Evolutionary conservation across 768 basidiomycete species (phyloP), one percentile per base, ranked within the genome.

Genomic region (Boletus fagicola): DNA sequence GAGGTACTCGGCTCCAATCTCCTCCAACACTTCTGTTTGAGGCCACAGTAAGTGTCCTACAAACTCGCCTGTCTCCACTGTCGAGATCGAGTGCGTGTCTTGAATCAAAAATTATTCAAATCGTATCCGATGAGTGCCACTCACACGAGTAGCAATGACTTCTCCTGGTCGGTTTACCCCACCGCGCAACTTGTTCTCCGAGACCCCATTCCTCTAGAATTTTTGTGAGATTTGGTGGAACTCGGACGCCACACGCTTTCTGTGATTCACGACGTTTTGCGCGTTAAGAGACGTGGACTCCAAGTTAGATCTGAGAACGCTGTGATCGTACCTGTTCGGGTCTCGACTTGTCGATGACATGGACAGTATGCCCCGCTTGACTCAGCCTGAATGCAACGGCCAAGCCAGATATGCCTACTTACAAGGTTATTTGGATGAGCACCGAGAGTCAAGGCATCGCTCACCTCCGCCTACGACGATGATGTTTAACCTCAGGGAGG

Each of bases 151-250:
- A 59, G 35, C 61, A 65, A 28, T 62, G 42, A 43, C 64, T 65
- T 20, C 33, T 48, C 12, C 45, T 58, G 24, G 54, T 50, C 35
- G 58, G 54, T 43, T 38, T 53, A 8, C 74, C 73, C 51, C 75
- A 72, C 18, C 73, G 72, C 28, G 56, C 49, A 49, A 83, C 67
- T 7, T 72, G 65, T 30, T 79, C 76, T 15, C 70, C 76, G 1
- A 81, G 75, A 22, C 79, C 81, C 83, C 83, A 86, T 57, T 79
- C 74, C 45, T 75, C 72, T 24, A 84, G 71, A 1, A 84, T 70
- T 48, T 76, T 76, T 47, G 81, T 82, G 74, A 84, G 77, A 62
- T 84, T 84, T 0, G 84, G 82, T 31, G 81, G 81, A 5, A 82
- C 72, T 24, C 78, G 75, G 13, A 78, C 65, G 13, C 78, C 79